These are phyloP conservation scores for Claviceps sp. DNA, from an alignment of 2,329 filamentous ascomycete genomes.

Conservation along the genomic window DNA sequence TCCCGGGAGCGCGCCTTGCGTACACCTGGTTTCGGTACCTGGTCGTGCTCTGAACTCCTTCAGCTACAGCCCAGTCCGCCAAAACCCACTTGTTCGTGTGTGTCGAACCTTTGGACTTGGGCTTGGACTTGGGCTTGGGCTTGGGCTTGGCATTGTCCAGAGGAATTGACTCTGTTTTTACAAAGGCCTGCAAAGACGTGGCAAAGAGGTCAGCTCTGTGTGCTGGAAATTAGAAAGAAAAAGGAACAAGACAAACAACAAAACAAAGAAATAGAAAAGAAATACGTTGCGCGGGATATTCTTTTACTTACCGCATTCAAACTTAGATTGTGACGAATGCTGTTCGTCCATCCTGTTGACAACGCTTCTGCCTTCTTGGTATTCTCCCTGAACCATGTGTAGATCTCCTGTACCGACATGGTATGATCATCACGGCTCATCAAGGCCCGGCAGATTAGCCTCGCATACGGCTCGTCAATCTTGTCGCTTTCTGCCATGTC, in stretches of 20 bases:
- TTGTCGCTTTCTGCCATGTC: slow-evolving; percentile 10
- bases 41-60: slow-evolving; percentile 78
- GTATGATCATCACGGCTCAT: slow-evolving; percentile 50
- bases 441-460: slow-evolving; percentile 66
- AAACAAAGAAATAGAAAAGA: neutral
- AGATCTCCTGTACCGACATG: slow-evolving; percentile 76
- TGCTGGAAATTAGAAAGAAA: neutral
- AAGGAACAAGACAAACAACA: neutral
- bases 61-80: slow-evolving; percentile 50
- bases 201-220: slow-evolving; percentile 1
- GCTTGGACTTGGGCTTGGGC: neutral
- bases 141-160: slow-evolving; percentile 13
- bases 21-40: slow-evolving; percentile 48
- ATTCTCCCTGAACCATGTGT: slow-evolving; percentile 75
- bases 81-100: slow-evolving; percentile 69
- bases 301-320: slow-evolving; percentile 67
- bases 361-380: slow-evolving; percentile 68
- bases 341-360: slow-evolving; percentile 83
- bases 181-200: slow-evolving; percentile 23
- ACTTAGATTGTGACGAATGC: slow-evolving; percentile 86
- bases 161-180: slow-evolving; percentile 22
- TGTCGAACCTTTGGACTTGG: slow-evolving; percentile 28
- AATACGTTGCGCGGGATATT: neutral
- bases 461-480: slow-evolving; percentile 59
- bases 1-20: slow-evolving; percentile 11